Conservation (phyloP, 306 rosid genomes). For the Senna siamea region DNA sequence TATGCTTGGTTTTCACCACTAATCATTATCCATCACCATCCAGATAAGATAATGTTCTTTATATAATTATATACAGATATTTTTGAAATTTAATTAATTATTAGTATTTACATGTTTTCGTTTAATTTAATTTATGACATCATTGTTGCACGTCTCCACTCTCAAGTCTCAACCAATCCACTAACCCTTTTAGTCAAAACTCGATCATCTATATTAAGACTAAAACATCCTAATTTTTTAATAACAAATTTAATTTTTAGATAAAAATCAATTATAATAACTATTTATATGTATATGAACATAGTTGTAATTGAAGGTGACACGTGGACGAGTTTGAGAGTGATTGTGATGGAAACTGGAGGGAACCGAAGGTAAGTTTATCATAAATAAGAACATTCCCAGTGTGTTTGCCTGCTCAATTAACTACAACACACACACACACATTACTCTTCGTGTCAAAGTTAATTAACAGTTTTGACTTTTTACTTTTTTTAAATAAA, state of each 20-base stretch:
- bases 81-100: too few species aligned
- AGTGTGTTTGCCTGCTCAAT: conserved; percentile 42
- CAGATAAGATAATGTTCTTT: not conserved
- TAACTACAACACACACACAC: conserved; percentile 25
- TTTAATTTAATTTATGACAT: too few species aligned
- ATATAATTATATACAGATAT: not conserved
- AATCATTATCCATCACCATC: conserved; percentile 43
- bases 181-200: not conserved
- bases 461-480: conserved; percentile 29
- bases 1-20: conserved; percentile 67
- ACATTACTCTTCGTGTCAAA: conserved; percentile 47
- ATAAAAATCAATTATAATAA: too few species aligned
- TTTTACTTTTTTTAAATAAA: conserved; percentile 29
- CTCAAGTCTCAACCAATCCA: not conserved
- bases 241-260: too few species aligned
- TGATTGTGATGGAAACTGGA: conserved; percentile 37
- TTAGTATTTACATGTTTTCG: too few species aligned
- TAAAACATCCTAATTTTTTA: too few species aligned
- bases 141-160: not conserved
- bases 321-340: conserved; percentile 45
- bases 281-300: too few species aligned
- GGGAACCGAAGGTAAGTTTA: conserved; percentile 30
- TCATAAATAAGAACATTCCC: conserved; percentile 40
- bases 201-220: not conserved
- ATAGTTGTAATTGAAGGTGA: too few species aligned